A percentile compares a stretch with the other conserved stretches of the same genome.
Conservation (phyloP, 2,329 filamentous ascomycete species). For the Fusarium beomiforme region DNA sequence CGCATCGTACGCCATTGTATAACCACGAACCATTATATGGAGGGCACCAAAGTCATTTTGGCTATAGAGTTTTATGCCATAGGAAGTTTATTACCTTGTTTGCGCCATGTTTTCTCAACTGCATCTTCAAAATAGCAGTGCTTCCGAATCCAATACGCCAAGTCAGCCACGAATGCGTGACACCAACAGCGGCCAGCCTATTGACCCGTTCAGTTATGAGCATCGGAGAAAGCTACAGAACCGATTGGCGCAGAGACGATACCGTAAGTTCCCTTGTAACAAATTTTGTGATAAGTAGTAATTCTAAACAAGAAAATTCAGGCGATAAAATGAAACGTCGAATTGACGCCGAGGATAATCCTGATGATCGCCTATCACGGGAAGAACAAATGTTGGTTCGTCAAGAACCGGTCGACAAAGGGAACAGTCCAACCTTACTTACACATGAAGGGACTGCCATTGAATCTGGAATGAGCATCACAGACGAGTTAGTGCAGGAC, state of each 20-base stretch:
- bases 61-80: too few species aligned
- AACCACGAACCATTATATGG: too few species aligned
- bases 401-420: not conserved
- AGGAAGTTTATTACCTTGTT: too few species aligned
- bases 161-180: too few species aligned
- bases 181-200: not conserved
- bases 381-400: not conserved
- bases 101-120: too few species aligned
- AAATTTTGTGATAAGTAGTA: not conserved
- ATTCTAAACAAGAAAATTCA: not conserved
- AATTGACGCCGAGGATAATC: not conserved
- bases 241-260: not conserved
- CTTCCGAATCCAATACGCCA: too few species aligned
- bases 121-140: too few species aligned
- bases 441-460: not conserved
- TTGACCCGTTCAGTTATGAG: not conserved
- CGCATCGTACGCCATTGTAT: too few species aligned
- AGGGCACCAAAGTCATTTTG: too few species aligned
- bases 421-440: not conserved
- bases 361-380: not conserved
- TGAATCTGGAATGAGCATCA: not conserved
- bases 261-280: not conserved
- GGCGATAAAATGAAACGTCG: not conserved
- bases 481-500: not conserved
- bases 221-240: not conserved